Evolutionary conservation across 768 basidiomycete species (phyloP).

Genomic region (Sistotremastrum suecicum): DNA sequence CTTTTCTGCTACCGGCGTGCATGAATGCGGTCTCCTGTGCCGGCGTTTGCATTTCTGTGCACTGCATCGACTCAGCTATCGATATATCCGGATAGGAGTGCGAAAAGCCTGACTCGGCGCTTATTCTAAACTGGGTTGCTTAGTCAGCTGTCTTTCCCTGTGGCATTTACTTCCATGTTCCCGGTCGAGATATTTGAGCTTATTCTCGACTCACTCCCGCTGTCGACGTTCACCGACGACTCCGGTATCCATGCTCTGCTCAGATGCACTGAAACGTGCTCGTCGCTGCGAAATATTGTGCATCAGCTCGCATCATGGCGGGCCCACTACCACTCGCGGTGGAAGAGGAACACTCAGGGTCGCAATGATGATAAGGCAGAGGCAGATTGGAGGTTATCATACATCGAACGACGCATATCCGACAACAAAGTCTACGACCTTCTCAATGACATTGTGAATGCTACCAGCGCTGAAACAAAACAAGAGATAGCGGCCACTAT

Average conservation of each 20-base stretch:
- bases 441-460: conserved; percentile 26
- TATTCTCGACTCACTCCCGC: conserved; percentile 22
- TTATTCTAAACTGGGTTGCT: too few species aligned
- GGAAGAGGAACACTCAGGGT: conserved; percentile 25
- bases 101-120: too few species aligned
- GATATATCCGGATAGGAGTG: too few species aligned
- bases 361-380: conserved; percentile 15
- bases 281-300: conserved; percentile 30
- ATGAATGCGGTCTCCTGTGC: too few species aligned
- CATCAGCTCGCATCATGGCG: conserved; percentile 32
- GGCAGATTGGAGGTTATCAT: conserved; percentile 33
- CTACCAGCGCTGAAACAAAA: conserved; percentile 19
- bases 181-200: conserved; percentile 23
- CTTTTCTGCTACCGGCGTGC: too few species aligned
- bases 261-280: conserved; percentile 25
- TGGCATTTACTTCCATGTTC: conserved; percentile 3
- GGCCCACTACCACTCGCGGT: conserved; percentile 35
- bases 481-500: conserved; percentile 25
- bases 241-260: conserved; percentile 21
- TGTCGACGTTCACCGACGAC: conserved; percentile 9
- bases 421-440: conserved; percentile 28
- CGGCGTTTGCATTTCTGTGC: too few species aligned
- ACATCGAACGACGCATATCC: conserved; percentile 27
- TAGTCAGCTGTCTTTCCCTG: too few species aligned
- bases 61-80: too few species aligned